Conservation (phyloP, 176 grass and related monocot genomes). For the Eleusine coracana region DNA sequence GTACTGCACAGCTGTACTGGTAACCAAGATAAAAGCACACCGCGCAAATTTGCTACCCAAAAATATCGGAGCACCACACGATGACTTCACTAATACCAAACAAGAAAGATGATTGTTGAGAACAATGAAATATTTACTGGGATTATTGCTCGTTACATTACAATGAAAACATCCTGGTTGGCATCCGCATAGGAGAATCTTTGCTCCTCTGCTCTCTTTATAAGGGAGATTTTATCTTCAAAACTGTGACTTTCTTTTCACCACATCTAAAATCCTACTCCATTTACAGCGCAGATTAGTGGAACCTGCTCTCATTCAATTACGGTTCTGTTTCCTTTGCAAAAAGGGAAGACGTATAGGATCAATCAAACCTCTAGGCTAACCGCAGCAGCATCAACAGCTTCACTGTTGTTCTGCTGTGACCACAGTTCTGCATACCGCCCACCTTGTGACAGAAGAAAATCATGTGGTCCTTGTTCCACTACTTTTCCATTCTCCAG, state of each 20-base stretch:
- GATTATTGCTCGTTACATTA: conserved; percentile 35
- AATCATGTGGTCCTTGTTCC: conserved; percentile 86
- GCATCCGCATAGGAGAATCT: neutral
- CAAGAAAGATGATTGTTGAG: neutral
- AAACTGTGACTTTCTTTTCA: conserved; percentile 18
- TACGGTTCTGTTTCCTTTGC: conserved; percentile 28
- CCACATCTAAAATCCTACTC: conserved; percentile 17
- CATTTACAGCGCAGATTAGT: conserved; percentile 43
- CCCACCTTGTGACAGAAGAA: conserved; percentile 68
- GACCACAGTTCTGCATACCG: conserved; percentile 87
- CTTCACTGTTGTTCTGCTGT: conserved; percentile 86
- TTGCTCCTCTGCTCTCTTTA: neutral
- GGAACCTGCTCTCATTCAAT: conserved; percentile 24
- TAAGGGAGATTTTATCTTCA: neutral
- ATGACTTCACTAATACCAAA: neutral
- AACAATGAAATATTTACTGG: conserved; percentile 34
- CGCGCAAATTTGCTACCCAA: neutral
- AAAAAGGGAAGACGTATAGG: neutral
- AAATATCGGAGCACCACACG: neutral
- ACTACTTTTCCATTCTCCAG: conserved; percentile 88
- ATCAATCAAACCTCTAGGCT: conserved; percentile 70
- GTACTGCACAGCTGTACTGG: neutral
- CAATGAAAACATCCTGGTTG: conserved; percentile 7
- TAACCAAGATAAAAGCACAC: neutral
- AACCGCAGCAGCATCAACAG: conserved; percentile 56